Percentiles rank a stretch among this genome's conserved stretches.
phyloP scores from a whole-genome alignment of 371 early-diverging fungal genomes.

The Mucor racemosus region DNA sequence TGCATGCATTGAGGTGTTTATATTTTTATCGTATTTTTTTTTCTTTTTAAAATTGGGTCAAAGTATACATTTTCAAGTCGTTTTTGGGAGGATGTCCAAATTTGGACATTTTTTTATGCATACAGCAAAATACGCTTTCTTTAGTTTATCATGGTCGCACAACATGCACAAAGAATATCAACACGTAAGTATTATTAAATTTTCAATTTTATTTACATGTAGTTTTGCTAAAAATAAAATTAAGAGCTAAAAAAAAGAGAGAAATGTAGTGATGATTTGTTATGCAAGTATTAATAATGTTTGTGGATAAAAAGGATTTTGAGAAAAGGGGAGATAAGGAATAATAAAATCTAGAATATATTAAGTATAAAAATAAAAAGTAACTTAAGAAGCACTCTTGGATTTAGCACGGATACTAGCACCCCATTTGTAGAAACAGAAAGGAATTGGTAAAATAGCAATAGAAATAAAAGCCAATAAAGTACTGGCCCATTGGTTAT shows the following conservation, averaged over 20 bases:
- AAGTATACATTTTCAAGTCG: no score
- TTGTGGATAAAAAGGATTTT: neutral
- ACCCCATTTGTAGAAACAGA: slow-evolving; percentile 49
- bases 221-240: neutral
- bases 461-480: slow-evolving; percentile 47
- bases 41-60: no score
- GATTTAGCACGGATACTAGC: slow-evolving; percentile 42
- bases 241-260: neutral
- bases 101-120: no score
- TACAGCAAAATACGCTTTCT: no score
- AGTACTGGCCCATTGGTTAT: slow-evolving; percentile 49
- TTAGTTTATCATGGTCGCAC: no score
- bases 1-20: no score
- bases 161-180: no score
- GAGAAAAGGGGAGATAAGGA: neutral
- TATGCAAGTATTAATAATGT: neutral
- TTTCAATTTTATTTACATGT: neutral
- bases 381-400: slow-evolving; percentile 29
- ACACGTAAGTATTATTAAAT: neutral
- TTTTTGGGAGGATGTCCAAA: no score
- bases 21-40: no score
- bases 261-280: neutral
- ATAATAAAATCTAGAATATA: neutral
- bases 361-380: neutral
- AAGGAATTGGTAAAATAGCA: slow-evolving; percentile 52